Conservation (phyloP, 2,329 filamentous ascomycete species). For the Aspergillus alliaceus region DNA sequence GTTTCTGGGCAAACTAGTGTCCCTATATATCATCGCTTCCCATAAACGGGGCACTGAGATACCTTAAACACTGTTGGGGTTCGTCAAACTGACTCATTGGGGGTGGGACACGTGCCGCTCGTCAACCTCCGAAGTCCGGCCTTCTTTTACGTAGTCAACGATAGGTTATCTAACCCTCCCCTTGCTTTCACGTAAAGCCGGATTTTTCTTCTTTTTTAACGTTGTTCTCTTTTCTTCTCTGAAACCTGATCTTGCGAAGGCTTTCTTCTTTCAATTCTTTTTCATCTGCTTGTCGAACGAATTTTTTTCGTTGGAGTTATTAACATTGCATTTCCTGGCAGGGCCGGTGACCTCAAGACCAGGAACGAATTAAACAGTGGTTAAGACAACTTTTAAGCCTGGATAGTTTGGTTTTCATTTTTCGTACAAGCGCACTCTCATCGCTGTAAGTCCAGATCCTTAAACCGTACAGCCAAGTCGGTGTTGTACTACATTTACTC, state of each 20-base stretch:
- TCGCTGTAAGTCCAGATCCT: not conserved
- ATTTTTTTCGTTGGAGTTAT: not conserved
- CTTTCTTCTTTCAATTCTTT: not conserved
- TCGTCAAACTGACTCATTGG: slow-evolving; percentile 1
- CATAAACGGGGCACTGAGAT: not conserved
- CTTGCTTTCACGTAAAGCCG: slow-evolving; percentile 1
- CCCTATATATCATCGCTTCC: not conserved
- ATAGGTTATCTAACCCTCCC: not conserved
- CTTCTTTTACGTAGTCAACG: slow-evolving; percentile 7
- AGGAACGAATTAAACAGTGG: not conserved
- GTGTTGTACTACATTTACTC: not conserved
- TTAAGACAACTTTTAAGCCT: not conserved
- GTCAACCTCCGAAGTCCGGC: slow-evolving; percentile 27
- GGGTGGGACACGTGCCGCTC: slow-evolving; percentile 26
- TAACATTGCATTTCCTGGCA: slow-evolving; percentile 4
- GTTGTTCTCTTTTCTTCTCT: slow-evolving; percentile 2
- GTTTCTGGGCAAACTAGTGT: not conserved
- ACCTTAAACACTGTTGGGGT: not conserved
- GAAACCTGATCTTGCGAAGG: not conserved
- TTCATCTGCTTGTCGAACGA: not conserved
- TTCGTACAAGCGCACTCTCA: not conserved
- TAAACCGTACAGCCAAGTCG: not conserved
- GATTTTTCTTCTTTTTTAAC: not conserved
- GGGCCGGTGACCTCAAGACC: slow-evolving; percentile 9
- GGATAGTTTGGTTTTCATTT: not conserved